Conservation (phyloP, 345 rosid genomes). For the Geranium rotundifolium region DNA sequence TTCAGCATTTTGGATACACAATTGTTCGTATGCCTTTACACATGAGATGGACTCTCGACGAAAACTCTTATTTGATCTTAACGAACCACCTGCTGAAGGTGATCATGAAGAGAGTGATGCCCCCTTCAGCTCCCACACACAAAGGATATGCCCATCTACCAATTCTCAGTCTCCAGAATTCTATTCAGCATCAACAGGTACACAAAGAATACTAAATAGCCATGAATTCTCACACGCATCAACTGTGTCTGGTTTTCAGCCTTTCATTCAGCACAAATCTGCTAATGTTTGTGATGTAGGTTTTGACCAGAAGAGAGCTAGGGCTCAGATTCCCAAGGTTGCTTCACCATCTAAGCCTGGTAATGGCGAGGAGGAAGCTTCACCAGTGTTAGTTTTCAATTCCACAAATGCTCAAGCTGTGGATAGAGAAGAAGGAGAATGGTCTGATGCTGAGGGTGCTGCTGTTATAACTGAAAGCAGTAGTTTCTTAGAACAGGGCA, state of each 20-base stretch:
- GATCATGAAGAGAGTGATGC: conserved; percentile 39
- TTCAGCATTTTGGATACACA: conserved; percentile 5
- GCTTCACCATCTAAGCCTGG: conserved; percentile 24
- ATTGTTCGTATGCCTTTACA: conserved; percentile 49
- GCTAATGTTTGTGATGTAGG: conserved; percentile 22
- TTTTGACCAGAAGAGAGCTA: conserved; percentile 29
- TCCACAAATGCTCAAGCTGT: conserved; percentile 21
- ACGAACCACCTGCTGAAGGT: conserved; percentile 82
- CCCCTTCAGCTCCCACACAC: conserved; percentile 40
- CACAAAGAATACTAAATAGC: conserved; percentile 41
- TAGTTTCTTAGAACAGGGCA: conserved; percentile 23
- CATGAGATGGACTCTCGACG: conserved; percentile 87
- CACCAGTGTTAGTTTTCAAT: conserved; percentile 19
- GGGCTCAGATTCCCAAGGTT: conserved; percentile 19
- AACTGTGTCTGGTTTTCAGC: conserved; percentile 83
- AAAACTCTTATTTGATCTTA: conserved; percentile 87
- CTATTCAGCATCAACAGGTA: conserved; percentile 32
- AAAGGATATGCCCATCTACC: conserved; percentile 40
- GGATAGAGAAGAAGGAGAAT: conserved; percentile 99
- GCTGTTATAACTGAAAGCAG: conserved; percentile 8
- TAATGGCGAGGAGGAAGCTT: conserved; percentile 24
- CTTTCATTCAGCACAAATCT: conserved; percentile 53
- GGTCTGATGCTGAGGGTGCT: conserved; percentile 63
- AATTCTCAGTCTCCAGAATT: conserved; percentile 33
- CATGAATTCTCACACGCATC: conserved; percentile 64